Base-by-base conservation (phyloP, 1,139 yeast species). In the Zygoascus meyerae region DNA sequence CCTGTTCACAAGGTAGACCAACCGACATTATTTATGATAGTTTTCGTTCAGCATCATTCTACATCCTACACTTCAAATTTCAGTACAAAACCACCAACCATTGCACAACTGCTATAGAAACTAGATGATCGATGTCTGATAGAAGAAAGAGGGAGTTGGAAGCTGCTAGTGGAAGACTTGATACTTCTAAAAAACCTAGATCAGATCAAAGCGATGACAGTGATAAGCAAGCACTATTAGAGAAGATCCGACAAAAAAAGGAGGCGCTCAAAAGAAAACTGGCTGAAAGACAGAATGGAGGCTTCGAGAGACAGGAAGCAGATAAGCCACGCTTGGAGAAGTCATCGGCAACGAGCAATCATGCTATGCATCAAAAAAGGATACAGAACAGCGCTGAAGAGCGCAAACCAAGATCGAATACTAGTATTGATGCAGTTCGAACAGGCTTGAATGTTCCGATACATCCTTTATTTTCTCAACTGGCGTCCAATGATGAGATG, bases 361-460 rank as follows among this genome's bases (percentile, higher is more conserved):
- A 21, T 21, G 26, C 26, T 21, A 4, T 5, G 26, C 26, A 21
- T 21, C 26, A 21, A 21, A 7, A 21, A 5, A 21, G 26, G 7
- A 21, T 21, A 21, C 26, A 21, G 26, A 21, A 7, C 26, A 5
- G 4, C 7, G 7, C 26, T 21, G 6, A 4, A 21, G 26, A 21
- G 7, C 4, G 26, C 26, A 21, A 7, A 7, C 26, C 26, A 21
- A 21, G 7, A 21, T 7, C 26, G 26, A 21, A 4, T 21, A 5
- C 26, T 21, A 21, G 7, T 4, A 21, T 5, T 21, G 26, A 21
- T 21, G 34, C 15, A 12, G 55, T 53, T 28, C 68, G 66, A 46
- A 64, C 68, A 18, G 81, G 81, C 1, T 61, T 78, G n/a, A 71
- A 72, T 48, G 74, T 77, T 5, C 79, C 76, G 42, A 61, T 81